Evolutionary conservation across 495 filamentous ascomycete species (phyloP).

Genomic region (Saxophila tyrrhenica): DNA sequence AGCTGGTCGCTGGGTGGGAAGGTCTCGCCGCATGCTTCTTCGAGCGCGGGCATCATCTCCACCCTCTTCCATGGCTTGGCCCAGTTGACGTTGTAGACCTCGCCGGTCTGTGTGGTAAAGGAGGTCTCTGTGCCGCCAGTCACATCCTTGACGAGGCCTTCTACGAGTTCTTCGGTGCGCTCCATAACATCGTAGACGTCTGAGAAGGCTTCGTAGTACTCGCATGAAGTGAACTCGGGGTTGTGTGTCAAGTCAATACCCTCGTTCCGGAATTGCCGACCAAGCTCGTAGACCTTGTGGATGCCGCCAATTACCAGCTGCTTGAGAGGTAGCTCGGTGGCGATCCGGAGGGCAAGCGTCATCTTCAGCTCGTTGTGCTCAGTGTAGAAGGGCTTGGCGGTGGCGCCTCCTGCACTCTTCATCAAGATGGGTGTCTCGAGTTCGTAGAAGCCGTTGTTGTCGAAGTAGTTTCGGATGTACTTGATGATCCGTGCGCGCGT

Average conservation of each 20-base stretch:
- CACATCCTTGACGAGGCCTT: constrained; percentile 78
- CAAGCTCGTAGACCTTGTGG: constrained; percentile 86
- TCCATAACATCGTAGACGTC: constrained; percentile 90
- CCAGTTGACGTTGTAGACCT: constrained; percentile 88
- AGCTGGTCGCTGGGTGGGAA: constrained; percentile 85
- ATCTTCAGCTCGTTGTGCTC: constrained; percentile 90
- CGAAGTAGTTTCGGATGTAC: constrained; percentile 79
- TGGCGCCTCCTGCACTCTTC: constrained; percentile 86
- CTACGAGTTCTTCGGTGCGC: constrained; percentile 87
- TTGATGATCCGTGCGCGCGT: constrained; percentile 73
- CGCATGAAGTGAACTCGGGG: constrained; percentile 94
- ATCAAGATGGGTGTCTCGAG: constrained; percentile 99
- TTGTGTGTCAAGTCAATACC: constrained; percentile 96
- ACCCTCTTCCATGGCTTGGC: constrained; percentile 84
- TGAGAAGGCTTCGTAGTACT: constrained; percentile 94
- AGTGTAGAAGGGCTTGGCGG: constrained; percentile 88
- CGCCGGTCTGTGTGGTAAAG: constrained; percentile 71
- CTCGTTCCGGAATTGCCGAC: constrained; percentile 87
- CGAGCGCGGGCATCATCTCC: constrained; percentile 92
- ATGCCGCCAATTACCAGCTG: constrained; percentile 88
- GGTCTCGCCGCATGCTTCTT: constrained; percentile 79
- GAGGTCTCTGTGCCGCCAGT: constrained; percentile 75
- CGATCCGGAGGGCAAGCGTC: constrained; percentile 89
- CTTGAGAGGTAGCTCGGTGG: constrained; percentile 93
- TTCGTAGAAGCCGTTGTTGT: constrained; percentile 74